Evolutionary conservation across 208 protist genomes (phyloP).

Genomic region (Vickermania spadyakhi): DNA sequence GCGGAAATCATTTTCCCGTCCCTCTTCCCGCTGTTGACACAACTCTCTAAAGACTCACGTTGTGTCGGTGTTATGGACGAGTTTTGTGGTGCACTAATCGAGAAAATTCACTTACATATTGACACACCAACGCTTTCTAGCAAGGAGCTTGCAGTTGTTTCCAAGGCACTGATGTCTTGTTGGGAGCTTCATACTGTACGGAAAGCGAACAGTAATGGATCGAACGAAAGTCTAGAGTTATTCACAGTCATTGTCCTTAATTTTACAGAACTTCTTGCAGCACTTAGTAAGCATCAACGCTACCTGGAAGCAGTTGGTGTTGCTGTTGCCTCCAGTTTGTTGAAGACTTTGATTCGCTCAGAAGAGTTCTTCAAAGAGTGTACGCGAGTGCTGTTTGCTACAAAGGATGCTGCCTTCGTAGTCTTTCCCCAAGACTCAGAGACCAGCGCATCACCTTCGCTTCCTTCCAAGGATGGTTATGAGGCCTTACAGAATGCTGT

Average conservation of each 20-base stretch:
- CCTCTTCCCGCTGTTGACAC: constrained; percentile 66
- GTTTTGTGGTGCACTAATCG: constrained; percentile 68
- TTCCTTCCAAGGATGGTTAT: neutral
- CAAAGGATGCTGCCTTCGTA: constrained; percentile 15
- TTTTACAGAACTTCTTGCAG: constrained; percentile 18
- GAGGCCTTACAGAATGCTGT: neutral
- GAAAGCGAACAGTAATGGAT: constrained; percentile 16
- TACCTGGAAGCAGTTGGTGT: constrained; percentile 18
- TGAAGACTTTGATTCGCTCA: constrained; percentile 29
- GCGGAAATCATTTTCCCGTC: constrained; percentile 74
- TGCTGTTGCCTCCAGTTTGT: constrained; percentile 26
- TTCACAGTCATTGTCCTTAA: constrained; percentile 57
- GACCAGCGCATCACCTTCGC: neutral
- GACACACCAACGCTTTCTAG: constrained; percentile 55
- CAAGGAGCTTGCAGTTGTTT: constrained; percentile 49
- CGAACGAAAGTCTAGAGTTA: constrained; percentile 49
- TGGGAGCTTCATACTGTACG: constrained; percentile 85
- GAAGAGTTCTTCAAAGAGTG: constrained; percentile 38
- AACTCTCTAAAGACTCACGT: constrained; percentile 61
- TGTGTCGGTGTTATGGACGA: constrained; percentile 53
- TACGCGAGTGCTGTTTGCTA: constrained; percentile 25
- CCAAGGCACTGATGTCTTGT: constrained; percentile 45
- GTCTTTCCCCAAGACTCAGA: constrained; percentile 13
- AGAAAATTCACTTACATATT: constrained; percentile 34
- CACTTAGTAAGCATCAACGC: constrained; percentile 22